These are phyloP conservation scores for Aspergillus brunneoviolaceus DNA, from an alignment of 2,329 filamentous ascomycete species.

Conservation along the genomic window DNA sequence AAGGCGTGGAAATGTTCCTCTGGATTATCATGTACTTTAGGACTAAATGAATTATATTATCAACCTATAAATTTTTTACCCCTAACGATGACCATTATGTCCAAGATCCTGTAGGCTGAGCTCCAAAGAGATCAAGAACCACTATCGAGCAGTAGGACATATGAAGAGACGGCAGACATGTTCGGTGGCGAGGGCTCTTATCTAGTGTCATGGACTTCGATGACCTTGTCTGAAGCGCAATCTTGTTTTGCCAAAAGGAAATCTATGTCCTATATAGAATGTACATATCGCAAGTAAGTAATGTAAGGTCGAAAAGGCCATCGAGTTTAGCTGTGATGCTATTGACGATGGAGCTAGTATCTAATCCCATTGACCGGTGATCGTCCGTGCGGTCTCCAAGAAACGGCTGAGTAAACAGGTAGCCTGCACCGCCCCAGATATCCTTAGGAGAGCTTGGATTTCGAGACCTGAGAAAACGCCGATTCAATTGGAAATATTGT, in stretches of 20 bases:
- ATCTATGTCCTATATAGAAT: no score
- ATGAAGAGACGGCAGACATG: no score
- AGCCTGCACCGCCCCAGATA: not conserved
- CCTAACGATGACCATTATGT: no score
- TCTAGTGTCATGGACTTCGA: no score
- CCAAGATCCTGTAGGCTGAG: no score
- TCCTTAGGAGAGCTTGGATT: not conserved
- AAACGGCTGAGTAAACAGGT: conserved; percentile 13
- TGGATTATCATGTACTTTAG: not conserved
- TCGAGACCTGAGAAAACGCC: not conserved
- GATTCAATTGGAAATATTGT: not conserved
- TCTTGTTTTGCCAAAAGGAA: no score
- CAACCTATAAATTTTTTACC: no score
- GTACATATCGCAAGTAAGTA: no score
- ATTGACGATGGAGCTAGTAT: not conserved
- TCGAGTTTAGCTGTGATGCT: not conserved
- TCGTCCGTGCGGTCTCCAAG: conserved; percentile 2
- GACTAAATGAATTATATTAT: not conserved
- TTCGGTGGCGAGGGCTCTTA: no score
- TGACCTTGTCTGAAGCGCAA: no score
- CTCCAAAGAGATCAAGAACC: no score
- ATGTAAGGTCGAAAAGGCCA: not conserved
- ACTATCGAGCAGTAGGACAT: no score
- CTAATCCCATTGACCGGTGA: not conserved
- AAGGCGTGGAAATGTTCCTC: not conserved